Conservation (phyloP, 1,284 basidiomycete species). For the Stygiomarasmius scandens region DNA sequence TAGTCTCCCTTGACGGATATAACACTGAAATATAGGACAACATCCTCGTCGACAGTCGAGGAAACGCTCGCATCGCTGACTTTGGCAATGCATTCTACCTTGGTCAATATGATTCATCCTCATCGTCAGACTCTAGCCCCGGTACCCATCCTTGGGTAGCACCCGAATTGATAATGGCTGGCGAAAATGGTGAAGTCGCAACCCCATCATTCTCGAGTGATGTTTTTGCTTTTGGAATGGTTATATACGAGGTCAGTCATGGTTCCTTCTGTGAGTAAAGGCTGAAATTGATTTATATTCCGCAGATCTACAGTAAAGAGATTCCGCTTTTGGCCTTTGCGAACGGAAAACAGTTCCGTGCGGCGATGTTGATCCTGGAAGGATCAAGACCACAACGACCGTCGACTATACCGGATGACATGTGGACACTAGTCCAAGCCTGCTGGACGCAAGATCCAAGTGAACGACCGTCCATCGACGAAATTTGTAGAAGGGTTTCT, state of each 20-base stretch:
- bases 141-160: background rate
- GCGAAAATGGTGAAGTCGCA: background rate
- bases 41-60: background rate
- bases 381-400: background rate
- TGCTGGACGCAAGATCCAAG: background rate
- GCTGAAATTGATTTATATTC: background rate
- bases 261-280: background rate
- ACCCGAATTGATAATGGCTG: background rate
- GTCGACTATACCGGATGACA: background rate
- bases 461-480: background rate
- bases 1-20: too few species aligned
- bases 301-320: background rate
- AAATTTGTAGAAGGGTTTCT: background rate
- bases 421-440: background rate
- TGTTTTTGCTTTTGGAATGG: background rate
- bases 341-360: background rate
- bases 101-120: too few species aligned
- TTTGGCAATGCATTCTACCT: background rate
- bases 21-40: too few species aligned
- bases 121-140: background rate
- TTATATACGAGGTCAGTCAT: background rate
- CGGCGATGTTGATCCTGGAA: background rate
- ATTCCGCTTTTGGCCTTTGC: too few species aligned
- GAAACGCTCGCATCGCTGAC: background rate
- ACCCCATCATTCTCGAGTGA: background rate